A percentile compares a stretch with the other conserved stretches of the same genome.
phyloP scores from a whole-genome alignment of 2,329 filamentous ascomycete species.

The Paecilomyces variotii region DNA sequence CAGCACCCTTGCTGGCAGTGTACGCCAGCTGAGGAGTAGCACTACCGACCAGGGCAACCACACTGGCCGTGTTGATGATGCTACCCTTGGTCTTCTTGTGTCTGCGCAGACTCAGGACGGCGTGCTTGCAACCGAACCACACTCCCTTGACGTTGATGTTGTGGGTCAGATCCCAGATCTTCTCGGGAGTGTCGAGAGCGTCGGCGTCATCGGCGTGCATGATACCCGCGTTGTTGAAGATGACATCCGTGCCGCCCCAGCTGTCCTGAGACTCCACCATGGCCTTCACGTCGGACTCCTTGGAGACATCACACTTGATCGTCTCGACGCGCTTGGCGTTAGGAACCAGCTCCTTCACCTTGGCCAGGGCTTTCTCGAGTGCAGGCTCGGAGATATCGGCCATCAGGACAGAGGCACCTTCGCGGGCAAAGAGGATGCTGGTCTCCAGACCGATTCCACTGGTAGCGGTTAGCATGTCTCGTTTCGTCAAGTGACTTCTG shows the following conservation, averaged over 20 bases:
- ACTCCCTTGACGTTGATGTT: conserved; percentile 96
- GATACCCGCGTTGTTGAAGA: conserved; percentile 97
- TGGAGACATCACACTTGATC: conserved; percentile 69
- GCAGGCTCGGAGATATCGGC: conserved; percentile 74
- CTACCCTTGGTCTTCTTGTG: conserved; percentile 71
- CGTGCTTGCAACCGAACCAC: conserved; percentile 94
- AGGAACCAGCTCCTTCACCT: conserved; percentile 66
- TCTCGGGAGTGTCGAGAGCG: conserved; percentile 75
- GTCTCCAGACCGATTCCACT: conserved; percentile 90
- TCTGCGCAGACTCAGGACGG: conserved; percentile 69
- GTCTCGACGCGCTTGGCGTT: conserved; percentile 54
- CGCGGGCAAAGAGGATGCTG: conserved; percentile 76
- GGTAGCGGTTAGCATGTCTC: neutral
- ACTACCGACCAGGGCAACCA: conserved; percentile 78
- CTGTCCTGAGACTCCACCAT: conserved; percentile 67
- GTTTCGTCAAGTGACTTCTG: neutral
- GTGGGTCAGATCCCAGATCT: conserved; percentile 90
- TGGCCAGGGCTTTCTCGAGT: conserved; percentile 66
- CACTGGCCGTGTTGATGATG: conserved; percentile 87
- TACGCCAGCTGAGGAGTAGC: conserved; percentile 88
- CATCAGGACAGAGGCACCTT: conserved; percentile 80
- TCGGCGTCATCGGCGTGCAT: conserved; percentile 81
- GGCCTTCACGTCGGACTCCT: conserved; percentile 68
- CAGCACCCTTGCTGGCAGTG: conserved; percentile 88
- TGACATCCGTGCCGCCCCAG: conserved; percentile 82